A percentile compares a stretch with the other conserved stretches of the same genome.
Evolutionary conservation across 352 stramenopile species (phyloP).

Genomic region (Peronospora farinosa): DNA sequence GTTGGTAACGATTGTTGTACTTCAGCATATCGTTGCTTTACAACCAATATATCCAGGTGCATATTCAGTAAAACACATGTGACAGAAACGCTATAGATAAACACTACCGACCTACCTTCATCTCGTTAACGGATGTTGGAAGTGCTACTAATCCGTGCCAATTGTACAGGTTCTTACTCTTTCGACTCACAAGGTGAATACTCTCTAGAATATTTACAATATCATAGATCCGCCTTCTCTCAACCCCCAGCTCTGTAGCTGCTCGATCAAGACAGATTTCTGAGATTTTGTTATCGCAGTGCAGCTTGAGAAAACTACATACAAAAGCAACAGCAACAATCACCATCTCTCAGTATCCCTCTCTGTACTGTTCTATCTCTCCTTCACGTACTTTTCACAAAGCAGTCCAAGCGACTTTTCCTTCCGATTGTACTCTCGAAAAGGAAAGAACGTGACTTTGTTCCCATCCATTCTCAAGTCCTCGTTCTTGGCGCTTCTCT

Average conservation of each 20-base stretch:
- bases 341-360: not conserved
- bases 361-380: not conserved
- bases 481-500: conserved; percentile 17
- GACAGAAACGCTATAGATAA: not conserved
- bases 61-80: not conserved
- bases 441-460: conserved; percentile 52
- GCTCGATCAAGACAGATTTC: conserved; percentile 76
- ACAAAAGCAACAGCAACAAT: not conserved
- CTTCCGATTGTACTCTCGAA: conserved; percentile 84
- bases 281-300: conserved; percentile 50
- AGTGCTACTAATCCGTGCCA: conserved; percentile 76
- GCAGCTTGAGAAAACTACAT: conserved; percentile 71
- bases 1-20: conserved; percentile 23
- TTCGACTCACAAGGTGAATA: conserved; percentile 91
- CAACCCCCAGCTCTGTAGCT: conserved; percentile 73
- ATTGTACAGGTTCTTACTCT: conserved; percentile 95
- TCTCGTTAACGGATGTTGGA: conserved; percentile 53
- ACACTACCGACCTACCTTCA: conserved; percentile 46
- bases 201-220: conserved; percentile 98
- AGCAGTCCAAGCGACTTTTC: conserved; percentile 81
- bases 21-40: conserved; percentile 41
- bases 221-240: conserved; percentile 94
- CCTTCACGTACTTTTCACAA: conserved; percentile 73
- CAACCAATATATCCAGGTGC: not conserved
- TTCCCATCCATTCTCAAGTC: conserved; percentile 33